Base-by-base conservation (phyloP, 495 filamentous ascomycete genomes). In the Penicillium verhagenii region DNA sequence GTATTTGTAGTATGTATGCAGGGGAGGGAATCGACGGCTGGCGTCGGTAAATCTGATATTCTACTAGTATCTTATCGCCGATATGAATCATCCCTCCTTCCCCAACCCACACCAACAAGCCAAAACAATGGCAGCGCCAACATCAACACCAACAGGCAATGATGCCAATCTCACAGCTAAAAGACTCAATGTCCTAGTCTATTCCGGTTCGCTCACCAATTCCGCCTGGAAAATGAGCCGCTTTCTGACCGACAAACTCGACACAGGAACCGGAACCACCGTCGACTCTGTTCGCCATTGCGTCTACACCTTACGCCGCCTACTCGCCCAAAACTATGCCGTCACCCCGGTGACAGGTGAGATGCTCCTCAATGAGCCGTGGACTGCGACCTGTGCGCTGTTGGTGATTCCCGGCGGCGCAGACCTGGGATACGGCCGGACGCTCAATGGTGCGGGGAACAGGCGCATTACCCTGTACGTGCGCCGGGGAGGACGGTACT, bases 371-470 rank as follows among this genome's bases (percentile, higher is more conserved):
- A 92, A 94, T 50, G 94, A 98, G 66, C 94, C 94, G 43, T 98
- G 94, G 94, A 82, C 82, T 0, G 76, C 87, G 11, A 84, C 91
- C 0, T 98, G 94, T 61, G 90, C 91, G 2, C 79, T 96, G 13
- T 81, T 98, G 11, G 92, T 98, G 5, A 83, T 98, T 47, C 94
- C 94, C 9, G 95, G 95, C 14, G 94, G 94, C n/a, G 94, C 91
- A 16, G 94, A 98, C 63, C 78, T 96, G 38, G 90, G 87, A 26
- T 98, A 97, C 72, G 96, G 92, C 64, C 85, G 89, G 4, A 85
- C 82, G 10, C 80, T 98, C 38, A 94, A 97, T 69, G 94, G 94
- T 28, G 75, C 84, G 52, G 94, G 94, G 13, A 98, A 97, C 67
- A 79, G 87, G 33, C 80, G 77, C 50, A 97, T 98, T 66, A 74